Conservation (phyloP, 2,329 filamentous ascomycete species). For the Hypoxylon rubiginosum region DNA sequence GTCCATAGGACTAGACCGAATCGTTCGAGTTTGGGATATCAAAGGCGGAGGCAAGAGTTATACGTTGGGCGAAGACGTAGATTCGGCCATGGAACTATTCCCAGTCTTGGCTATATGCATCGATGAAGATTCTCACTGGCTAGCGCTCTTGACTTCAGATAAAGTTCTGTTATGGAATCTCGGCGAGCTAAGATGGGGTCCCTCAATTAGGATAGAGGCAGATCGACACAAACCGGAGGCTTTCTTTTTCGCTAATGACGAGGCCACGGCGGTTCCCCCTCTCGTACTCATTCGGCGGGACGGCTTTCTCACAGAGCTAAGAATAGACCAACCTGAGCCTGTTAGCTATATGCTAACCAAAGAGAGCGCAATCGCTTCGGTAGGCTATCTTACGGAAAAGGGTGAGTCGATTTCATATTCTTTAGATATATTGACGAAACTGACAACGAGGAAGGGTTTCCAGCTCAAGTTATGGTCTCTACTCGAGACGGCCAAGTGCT, state of each 20-base stretch:
- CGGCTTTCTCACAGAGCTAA: slow-evolving; percentile 72
- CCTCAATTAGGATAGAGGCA: slow-evolving; percentile 67
- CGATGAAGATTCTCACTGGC: slow-evolving; percentile 73
- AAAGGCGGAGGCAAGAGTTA: slow-evolving; percentile 60
- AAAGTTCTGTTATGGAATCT: slow-evolving; percentile 75
- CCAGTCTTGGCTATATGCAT: slow-evolving; percentile 74
- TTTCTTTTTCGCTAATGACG: slow-evolving; percentile 71
- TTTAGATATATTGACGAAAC: slow-evolving; percentile 5
- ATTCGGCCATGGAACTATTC: slow-evolving; percentile 62
- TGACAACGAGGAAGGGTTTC: slow-evolving; percentile 44
- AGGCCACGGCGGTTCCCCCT: slow-evolving; percentile 56
- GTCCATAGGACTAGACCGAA: slow-evolving; percentile 78
- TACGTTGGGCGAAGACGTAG: slow-evolving; percentile 56
- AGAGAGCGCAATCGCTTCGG: slow-evolving; percentile 65
- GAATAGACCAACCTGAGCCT: slow-evolving; percentile 59
- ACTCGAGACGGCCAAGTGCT: slow-evolving; percentile 50
- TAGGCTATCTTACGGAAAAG: slow-evolving; percentile 61
- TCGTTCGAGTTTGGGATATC: slow-evolving; percentile 75
- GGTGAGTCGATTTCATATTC: slow-evolving; percentile 52
- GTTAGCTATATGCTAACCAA: slow-evolving; percentile 63
- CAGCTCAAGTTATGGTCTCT: slow-evolving; percentile 52
- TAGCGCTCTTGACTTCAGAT: slow-evolving; percentile 74
- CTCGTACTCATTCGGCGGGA: slow-evolving; percentile 74
- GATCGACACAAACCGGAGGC: slow-evolving; percentile 71
- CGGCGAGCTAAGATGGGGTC: slow-evolving; percentile 67